Base-by-base conservation (phyloP, 1,139 yeast species). In the Saccharomycopsis crataegensis region DNA sequence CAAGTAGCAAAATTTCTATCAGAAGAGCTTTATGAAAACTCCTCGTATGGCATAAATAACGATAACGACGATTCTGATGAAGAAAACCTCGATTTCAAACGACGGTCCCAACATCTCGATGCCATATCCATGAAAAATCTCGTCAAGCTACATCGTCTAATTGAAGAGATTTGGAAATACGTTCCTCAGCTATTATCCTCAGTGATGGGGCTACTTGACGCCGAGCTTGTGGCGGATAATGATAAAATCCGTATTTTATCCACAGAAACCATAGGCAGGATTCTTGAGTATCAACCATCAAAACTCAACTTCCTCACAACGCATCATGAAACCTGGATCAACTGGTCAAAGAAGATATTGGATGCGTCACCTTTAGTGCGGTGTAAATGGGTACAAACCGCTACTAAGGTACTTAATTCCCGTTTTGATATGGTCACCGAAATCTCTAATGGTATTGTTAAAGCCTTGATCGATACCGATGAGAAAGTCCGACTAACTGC, bases 1-100 rank as follows among this genome's bases (percentile, higher is more conserved):
- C 82, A 82, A 60, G 75, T 87, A 34, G 87, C 95, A 5, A 91
- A 84, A 63, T 84, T 83, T 62, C 86, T 89, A 60, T 83, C 96
- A 0, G 96, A 88, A 62, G 73, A 83, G 59, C 67, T 90, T 5
- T 81, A 81, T 61, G 84, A 81, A 42, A 53, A 53, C 37, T 41
- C 49, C 6, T 34, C 33, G n/a, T 36, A 6, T 50, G 60, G 59
- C 8, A 59, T 56, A 28, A 55, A 56, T 14, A 59, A 55, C 38
- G 62, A 62, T 36, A 63, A 60, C 12, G 71, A 68, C 16, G 67
- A 63, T 9, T 66, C 66, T 33, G 64, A 62, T 1, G 62, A 62
- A 8, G 64, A 64, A 6, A 64, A 62, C 28, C 70, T 69, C 14
- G 64, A 60, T 60, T 6, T 11, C 16, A 8, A 33, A 42, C 28